Evolutionary conservation across 2,329 filamentous ascomycete species (phyloP), one percentile per base, ranked within the genome.

Genomic region (Neocatenulostroma microsporum): DNA sequence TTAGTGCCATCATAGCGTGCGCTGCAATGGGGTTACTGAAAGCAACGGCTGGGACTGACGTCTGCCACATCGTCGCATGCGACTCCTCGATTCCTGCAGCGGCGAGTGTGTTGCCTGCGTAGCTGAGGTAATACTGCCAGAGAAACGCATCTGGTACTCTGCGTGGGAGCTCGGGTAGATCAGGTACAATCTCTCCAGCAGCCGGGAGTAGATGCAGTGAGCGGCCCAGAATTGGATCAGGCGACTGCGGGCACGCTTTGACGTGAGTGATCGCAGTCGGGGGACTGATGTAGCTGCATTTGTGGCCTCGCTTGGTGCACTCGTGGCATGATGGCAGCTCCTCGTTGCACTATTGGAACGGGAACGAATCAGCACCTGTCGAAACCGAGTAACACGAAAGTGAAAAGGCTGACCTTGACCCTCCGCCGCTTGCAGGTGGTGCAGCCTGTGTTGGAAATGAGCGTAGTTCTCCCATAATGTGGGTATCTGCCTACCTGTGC

Each of bases 401-500:
- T n/a, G n/a, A n/a, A n/a, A n/a, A n/a, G n/a, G n/a, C n/a, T 3
- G 17, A 40, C 38, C 34, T 40, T 40, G 4, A 40, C 33, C 21
- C 38, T 20, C 13, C 38, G 9, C 14, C 20, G n/a, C 29, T 33
- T 40, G 28, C 38, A 40, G 26, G 28, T 37, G 3, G 29, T 12
- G 26, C 38, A 40, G 13, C 38, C 38, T 5, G 23, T 31, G n/a
- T n/a, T n/a, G n/a, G n/a, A n/a, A n/a, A n/a, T n/a, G n/a, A n/a
- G n/a, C n/a, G n/a, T n/a, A n/a, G n/a, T n/a, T n/a, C n/a, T n/a
- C n/a, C n/a, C n/a, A n/a, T n/a, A n/a, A n/a, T n/a, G n/a, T n/a
- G n/a, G n/a, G n/a, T n/a, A n/a, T n/a, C n/a, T n/a, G n/a, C n/a
- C n/a, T n/a, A n/a, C 38, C 38, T 5, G 23, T 31, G 15, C 34